Percentiles rank a stretch among this genome's conserved stretches.
These are phyloP conservation scores for Auricularia auricula-judae DNA, from an alignment of 768 basidiomycete species.

Conservation along the genomic window DNA sequence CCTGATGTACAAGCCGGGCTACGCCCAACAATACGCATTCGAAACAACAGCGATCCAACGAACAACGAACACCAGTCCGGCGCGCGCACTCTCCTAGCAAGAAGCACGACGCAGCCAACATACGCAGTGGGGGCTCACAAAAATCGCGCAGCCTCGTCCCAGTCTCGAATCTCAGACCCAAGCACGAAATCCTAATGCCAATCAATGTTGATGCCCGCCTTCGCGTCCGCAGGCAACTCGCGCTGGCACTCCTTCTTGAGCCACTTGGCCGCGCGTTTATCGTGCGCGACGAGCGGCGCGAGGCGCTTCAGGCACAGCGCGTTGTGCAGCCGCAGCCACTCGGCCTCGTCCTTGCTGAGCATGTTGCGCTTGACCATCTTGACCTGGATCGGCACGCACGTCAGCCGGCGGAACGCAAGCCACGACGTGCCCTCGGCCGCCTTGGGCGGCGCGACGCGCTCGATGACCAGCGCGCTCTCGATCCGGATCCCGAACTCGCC, in stretches of 20 bases:
- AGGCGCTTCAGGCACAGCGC: constrained; percentile 55
- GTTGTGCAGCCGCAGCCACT: constrained; percentile 89
- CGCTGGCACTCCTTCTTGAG: constrained; percentile 45
- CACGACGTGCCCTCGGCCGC: constrained; percentile 54
- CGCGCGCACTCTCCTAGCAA: too few relatives aligned
- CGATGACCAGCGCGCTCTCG: constrained; percentile 75
- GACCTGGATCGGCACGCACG: constrained; percentile 89
- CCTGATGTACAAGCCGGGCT: too few relatives aligned
- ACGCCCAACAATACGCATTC: too few relatives aligned
- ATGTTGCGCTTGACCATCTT: constrained; percentile 77
- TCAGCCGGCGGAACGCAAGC: constrained; percentile 87
- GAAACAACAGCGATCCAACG: too few relatives aligned
- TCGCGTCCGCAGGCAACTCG: neutral
- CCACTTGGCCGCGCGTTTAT: constrained; percentile 74
- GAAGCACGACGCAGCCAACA: too few relatives aligned
- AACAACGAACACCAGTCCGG: too few relatives aligned
- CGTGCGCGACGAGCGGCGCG: constrained; percentile 55
- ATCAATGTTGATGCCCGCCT: neutral
- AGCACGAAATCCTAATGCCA: neutral
- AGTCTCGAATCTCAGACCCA: too few relatives aligned
- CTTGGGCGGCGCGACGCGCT: constrained; percentile 32
- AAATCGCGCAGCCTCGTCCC: too few relatives aligned
- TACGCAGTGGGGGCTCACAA: too few relatives aligned
- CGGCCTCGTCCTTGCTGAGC: constrained; percentile 75
- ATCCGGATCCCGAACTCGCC: constrained; percentile 85